Conservation (phyloP, 192 early-diverging fungal species). For the Coemansia sp. region DNA sequence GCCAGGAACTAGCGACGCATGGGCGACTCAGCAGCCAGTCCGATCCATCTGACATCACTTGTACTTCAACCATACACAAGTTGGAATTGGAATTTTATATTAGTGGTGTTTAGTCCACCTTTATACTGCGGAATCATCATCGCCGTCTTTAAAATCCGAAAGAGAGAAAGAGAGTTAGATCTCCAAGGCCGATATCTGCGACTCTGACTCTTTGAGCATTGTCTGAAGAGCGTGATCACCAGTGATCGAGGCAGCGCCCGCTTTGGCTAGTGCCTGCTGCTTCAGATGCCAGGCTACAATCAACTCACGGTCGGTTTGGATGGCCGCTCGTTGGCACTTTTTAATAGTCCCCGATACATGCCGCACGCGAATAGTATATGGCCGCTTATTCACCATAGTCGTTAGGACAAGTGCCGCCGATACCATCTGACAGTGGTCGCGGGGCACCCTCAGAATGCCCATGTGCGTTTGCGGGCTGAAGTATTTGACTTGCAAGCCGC, state of each 20-base stretch:
- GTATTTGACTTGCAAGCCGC: conserved; percentile 46
- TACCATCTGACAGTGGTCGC: conserved; percentile 53
- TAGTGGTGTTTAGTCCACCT: too few relatives aligned
- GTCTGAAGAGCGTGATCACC: conserved; percentile 8
- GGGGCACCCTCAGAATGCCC: conserved; percentile 45
- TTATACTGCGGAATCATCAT: too few relatives aligned
- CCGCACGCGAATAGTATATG: conserved; percentile 29
- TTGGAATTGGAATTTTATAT: not conserved
- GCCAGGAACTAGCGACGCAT: not conserved
- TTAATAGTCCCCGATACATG: conserved; percentile 54
- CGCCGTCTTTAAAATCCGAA: not conserved
- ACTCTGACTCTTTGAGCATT: conserved; percentile 42
- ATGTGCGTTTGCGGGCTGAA: conserved; percentile 32
- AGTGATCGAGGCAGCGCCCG: conserved; percentile 5
- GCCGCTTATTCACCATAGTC: conserved; percentile 24
- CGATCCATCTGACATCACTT: not conserved
- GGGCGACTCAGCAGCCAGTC: not conserved
- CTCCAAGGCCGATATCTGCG: conserved; percentile 44
- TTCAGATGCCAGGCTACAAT: conserved; percentile 33
- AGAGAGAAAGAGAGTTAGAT: conserved; percentile 15
- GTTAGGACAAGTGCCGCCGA: conserved; percentile 22
- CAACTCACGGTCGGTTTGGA: conserved; percentile 37
- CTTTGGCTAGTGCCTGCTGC: conserved; percentile 20
- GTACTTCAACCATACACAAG: not conserved
- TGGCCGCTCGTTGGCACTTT: conserved; percentile 48